A percentile compares a stretch with the other conserved stretches of the same genome.
These are phyloP conservation scores for Parafenestella ontariensis DNA, from an alignment of 2,329 filamentous ascomycete genomes.

Conservation along the genomic window DNA sequence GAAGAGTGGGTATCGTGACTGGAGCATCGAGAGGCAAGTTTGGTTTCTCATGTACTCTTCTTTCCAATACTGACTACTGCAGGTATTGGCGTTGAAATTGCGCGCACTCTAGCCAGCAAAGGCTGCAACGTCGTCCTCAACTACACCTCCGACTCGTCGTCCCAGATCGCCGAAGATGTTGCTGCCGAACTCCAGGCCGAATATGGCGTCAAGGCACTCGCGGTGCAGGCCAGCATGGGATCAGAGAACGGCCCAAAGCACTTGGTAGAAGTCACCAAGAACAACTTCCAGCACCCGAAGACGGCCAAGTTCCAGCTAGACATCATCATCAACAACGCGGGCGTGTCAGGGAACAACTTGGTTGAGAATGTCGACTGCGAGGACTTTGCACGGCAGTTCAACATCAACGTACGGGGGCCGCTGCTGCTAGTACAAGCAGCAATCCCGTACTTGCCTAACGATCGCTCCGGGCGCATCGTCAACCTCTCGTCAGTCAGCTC, in stretches of 20 bases:
- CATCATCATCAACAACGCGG: constrained; percentile 89
- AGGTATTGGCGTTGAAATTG: constrained; percentile 77
- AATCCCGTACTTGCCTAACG: constrained; percentile 71
- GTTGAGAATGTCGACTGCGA: constrained; percentile 67
- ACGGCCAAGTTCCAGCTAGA: constrained; percentile 72
- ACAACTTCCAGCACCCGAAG: constrained; percentile 64
- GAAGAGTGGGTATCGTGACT: constrained; percentile 80
- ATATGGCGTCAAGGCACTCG: constrained; percentile 66
- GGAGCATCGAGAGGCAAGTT: constrained; percentile 75
- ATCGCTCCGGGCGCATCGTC: constrained; percentile 70
- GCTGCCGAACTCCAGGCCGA: constrained; percentile 62
- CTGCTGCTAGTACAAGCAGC: constrained; percentile 78
- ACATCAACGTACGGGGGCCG: constrained; percentile 82
- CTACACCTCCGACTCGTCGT: constrained; percentile 71
- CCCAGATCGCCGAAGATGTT: constrained; percentile 59
- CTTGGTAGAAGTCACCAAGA: constrained; percentile 65
- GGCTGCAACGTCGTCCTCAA: constrained; percentile 73
- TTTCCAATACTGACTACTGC: constrained; percentile 9
- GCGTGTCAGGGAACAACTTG: constrained; percentile 68
- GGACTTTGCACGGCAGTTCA: constrained; percentile 76
- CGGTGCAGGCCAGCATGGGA: constrained; percentile 75
- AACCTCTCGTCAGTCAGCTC: constrained; percentile 67
- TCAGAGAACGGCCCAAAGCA: constrained; percentile 65
- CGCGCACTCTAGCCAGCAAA: constrained; percentile 75
- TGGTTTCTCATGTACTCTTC: not conserved